Evolutionary conservation across 1,284 basidiomycete genomes (phyloP).

Genomic region (Cryptococcus maquisensis): DNA sequence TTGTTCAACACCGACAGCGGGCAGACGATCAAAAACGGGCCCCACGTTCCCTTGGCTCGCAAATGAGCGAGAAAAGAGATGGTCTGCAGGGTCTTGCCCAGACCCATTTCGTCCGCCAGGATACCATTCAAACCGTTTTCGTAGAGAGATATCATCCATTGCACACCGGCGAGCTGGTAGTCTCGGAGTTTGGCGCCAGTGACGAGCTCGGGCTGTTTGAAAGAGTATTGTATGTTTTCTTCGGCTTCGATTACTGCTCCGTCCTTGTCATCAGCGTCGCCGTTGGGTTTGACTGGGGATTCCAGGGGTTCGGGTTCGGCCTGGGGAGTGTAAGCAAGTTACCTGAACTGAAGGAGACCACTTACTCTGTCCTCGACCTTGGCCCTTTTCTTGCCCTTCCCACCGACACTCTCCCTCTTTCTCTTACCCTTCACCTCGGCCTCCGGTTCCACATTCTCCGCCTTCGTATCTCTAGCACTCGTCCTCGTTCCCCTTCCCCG

Average conservation of each 20-base stretch:
- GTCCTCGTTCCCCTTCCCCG: conserved; percentile 5
- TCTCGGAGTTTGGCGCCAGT: conserved; percentile 80
- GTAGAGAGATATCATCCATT: conserved; percentile 92
- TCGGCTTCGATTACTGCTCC: conserved; percentile 24
- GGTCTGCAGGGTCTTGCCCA: conserved; percentile 90
- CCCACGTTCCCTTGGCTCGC: conserved; percentile 66
- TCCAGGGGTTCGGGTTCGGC: background rate
- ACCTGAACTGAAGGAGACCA: background rate
- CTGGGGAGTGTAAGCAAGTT: background rate
- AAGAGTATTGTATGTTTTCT: conserved; percentile 37
- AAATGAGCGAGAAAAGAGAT: conserved; percentile 89
- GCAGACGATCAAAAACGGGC: conserved; percentile 84
- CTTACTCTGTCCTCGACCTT: conserved; percentile 16
- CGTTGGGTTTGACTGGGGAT: conserved; percentile 3
- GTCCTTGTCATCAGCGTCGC: conserved; percentile 14
- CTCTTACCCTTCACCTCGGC: conserved; percentile 21
- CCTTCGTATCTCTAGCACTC: background rate
- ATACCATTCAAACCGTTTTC: conserved; percentile 94
- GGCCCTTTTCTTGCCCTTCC: conserved; percentile 16
- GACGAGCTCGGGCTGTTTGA: conserved; percentile 68
- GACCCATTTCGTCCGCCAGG: conserved; percentile 77
- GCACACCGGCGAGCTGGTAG: conserved; percentile 90
- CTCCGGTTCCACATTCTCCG: conserved; percentile 13
- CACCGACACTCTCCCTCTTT: conserved; percentile 20
- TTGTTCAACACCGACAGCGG: conserved; percentile 89